Conservation (phyloP, 495 filamentous ascomycete genomes). For the Xylaria grammica region DNA sequence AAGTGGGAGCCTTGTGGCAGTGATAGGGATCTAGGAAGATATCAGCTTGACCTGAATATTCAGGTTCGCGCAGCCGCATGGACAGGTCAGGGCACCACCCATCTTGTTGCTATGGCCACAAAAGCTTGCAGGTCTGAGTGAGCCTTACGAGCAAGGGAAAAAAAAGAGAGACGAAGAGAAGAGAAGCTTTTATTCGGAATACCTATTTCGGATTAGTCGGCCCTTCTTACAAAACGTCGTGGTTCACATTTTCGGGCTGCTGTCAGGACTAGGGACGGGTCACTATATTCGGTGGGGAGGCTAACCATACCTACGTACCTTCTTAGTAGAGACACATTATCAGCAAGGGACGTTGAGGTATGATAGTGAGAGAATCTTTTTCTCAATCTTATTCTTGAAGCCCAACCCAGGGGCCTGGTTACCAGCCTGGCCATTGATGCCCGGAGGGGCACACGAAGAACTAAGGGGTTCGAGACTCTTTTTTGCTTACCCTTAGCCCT, state of each 20-base stretch:
- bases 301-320: not conserved
- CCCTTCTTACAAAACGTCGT: not conserved
- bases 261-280: too few species aligned
- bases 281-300: not conserved
- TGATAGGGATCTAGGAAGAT: not conserved
- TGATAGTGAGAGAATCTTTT: not conserved
- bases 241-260: too few species aligned
- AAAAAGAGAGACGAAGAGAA: not conserved
- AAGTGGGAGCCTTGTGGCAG: not conserved
- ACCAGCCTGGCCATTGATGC: not conserved
- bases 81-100: not conserved
- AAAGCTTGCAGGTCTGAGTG: not conserved
- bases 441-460: not conserved
- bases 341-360: not conserved
- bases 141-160: not conserved
- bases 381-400: not conserved
- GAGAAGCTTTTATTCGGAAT: not conserved
- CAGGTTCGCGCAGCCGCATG: not conserved
- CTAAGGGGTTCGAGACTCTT: not conserved
- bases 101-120: not conserved
- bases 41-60: not conserved
- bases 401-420: not conserved
- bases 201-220: not conserved
- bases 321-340: not conserved
- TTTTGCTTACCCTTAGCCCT: too few species aligned